These are phyloP conservation scores for Amaranthus tricolor DNA, from an alignment of 179 eudicot genomes.

Conservation along the genomic window DNA sequence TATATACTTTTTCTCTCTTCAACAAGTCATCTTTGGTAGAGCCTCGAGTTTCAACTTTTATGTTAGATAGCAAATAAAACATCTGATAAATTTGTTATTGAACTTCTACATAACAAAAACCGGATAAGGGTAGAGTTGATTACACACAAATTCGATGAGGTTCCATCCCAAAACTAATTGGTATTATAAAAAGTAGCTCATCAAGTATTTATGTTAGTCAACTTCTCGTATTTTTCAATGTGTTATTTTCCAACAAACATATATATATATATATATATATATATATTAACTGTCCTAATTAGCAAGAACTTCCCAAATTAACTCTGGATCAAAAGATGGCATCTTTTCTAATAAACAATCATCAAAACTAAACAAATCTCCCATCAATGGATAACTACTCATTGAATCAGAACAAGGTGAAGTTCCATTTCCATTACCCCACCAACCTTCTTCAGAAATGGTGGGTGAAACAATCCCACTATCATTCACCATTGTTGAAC, in stretches of 20 bases:
- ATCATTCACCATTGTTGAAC: constrained; percentile 30
- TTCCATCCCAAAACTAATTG: too few relatives aligned
- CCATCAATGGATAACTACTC: constrained; percentile 28
- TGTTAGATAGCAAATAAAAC: constrained; percentile 11
- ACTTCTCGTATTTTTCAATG: too few relatives aligned
- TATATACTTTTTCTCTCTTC: too few relatives aligned
- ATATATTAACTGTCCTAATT: constrained; percentile 31
- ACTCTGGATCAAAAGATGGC: constrained; percentile 79
- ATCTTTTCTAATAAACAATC: constrained; percentile 56
- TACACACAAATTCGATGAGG: too few relatives aligned
- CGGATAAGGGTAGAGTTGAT: too few relatives aligned
- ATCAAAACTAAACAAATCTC: constrained; percentile 38
- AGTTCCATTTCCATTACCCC: constrained; percentile 35
- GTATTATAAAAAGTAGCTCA: too few relatives aligned
- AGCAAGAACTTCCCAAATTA: constrained; percentile 84
- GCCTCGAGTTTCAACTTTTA: not conserved
- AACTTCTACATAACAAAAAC: too few relatives aligned
- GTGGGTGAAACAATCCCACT: constrained; percentile 39
- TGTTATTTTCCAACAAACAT: not conserved
- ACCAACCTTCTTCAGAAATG: constrained; percentile 51
- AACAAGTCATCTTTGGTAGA: too few relatives aligned
- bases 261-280: not conserved
- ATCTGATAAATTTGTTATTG: not conserved
- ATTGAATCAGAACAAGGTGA: constrained; percentile 42
- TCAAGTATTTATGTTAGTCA: too few relatives aligned